Percentiles rank a stretch among this genome's conserved stretches.
phyloP scores from a whole-genome alignment of 2,329 filamentous ascomycete genomes.

The Penicillium sp. region DNA sequence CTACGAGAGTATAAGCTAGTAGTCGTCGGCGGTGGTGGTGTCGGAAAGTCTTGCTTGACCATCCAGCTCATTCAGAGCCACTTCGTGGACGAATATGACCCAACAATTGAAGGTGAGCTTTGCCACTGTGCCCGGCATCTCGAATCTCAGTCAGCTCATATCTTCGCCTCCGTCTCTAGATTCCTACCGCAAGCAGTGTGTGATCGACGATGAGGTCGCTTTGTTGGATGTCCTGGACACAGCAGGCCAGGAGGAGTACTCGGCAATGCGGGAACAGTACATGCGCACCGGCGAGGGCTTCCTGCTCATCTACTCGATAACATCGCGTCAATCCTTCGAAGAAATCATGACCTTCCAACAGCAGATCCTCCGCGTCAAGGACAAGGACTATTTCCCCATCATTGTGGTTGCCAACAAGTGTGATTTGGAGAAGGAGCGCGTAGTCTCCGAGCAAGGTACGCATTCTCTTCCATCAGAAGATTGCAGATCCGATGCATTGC shows the following conservation, averaged over 20 bases:
- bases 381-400: constrained; percentile 99
- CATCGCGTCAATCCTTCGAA: constrained; percentile 93
- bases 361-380: constrained; percentile 97
- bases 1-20: constrained; percentile 93
- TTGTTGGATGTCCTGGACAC: constrained; percentile 98
- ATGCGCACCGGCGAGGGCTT: constrained; percentile 97
- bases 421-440: constrained; percentile 90
- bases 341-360: constrained; percentile 99
- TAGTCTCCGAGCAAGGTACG: constrained; percentile 88
- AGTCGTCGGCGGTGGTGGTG: constrained; percentile 95
- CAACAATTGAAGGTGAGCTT: constrained; percentile 84
- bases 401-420: constrained; percentile 99
- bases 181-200: constrained; percentile 99
- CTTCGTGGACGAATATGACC: constrained; percentile 99
- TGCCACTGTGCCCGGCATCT: not conserved
- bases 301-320: constrained; percentile 97
- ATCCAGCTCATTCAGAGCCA: constrained; percentile 95
- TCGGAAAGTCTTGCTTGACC: constrained; percentile 98
- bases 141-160: not conserved
- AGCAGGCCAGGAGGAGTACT: constrained; percentile 98
- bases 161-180: constrained; percentile 56
- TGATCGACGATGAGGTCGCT: constrained; percentile 97
- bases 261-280: constrained; percentile 94
- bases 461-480: constrained; percentile 15
- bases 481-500: not conserved